These are phyloP conservation scores for Phytophthora foliorum DNA, from an alignment of 352 stramenopile genomes.

Conservation along the genomic window DNA sequence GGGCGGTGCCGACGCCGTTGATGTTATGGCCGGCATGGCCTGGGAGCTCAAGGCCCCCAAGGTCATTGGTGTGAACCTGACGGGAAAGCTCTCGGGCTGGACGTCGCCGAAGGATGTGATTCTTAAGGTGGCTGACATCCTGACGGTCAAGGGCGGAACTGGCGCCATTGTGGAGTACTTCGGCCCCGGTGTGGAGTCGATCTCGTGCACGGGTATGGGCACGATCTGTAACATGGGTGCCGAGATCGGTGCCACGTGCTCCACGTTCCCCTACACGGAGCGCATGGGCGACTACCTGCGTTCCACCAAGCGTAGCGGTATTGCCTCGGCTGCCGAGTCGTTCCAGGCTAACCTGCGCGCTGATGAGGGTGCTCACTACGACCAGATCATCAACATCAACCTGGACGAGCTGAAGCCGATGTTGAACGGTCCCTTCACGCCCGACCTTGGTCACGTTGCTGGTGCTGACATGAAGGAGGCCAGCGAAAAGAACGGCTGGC, in stretches of 20 bases:
- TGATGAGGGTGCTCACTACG: constrained; percentile 93
- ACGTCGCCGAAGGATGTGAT: constrained; percentile 96
- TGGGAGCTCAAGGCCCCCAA: constrained; percentile 97
- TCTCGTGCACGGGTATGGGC: constrained; percentile 95
- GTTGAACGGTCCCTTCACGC: constrained; percentile 94
- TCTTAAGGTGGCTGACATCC: constrained; percentile 94
- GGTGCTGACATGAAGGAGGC: constrained; percentile 74
- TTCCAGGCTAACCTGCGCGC: constrained; percentile 90
- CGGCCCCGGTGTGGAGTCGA: constrained; percentile 92
- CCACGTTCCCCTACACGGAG: constrained; percentile 94
- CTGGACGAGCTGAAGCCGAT: constrained; percentile 91
- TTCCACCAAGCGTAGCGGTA: constrained; percentile 89
- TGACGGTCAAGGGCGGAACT: constrained; percentile 95
- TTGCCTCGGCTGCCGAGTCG: constrained; percentile 89
- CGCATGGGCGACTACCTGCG: constrained; percentile 94
- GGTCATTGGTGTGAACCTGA: constrained; percentile 96
- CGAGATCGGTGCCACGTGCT: constrained; percentile 95
- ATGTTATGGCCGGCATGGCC: constrained; percentile 95
- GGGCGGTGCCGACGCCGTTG: constrained; percentile 92
- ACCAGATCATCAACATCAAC: constrained; percentile 96
- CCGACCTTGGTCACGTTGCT: constrained; percentile 90
- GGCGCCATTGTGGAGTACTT: constrained; percentile 96
- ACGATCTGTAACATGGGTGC: constrained; percentile 97
- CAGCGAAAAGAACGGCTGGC: constrained; percentile 92
- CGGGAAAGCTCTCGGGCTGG: constrained; percentile 93